Conservation (phyloP, 2,329 filamentous ascomycete species). For the Fusarium verticillioides region DNA sequence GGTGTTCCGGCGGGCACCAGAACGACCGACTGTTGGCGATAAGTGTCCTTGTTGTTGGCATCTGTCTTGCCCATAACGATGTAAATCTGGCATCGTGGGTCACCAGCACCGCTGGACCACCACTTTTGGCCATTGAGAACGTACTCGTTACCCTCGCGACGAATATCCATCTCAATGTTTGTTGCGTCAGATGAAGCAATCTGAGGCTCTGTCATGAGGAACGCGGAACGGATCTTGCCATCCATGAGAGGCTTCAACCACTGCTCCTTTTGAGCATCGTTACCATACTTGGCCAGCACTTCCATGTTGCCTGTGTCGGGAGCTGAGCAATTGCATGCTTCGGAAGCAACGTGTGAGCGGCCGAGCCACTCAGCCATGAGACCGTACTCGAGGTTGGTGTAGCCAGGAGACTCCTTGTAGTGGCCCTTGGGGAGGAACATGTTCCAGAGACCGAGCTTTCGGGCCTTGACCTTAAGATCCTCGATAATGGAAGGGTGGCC, state of each 20-base stretch:
- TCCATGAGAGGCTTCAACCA: conserved; percentile 87
- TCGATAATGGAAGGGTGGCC: conserved; percentile 84
- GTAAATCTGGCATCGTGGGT: conserved; percentile 91
- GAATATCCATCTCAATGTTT: conserved; percentile 89
- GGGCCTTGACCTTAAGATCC: conserved; percentile 86
- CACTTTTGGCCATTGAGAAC: conserved; percentile 97
- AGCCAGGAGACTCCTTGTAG: conserved; percentile 95
- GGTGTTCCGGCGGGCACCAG: conserved; percentile 83
- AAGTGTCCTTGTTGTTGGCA: conserved; percentile 76
- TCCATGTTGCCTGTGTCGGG: conserved; percentile 98
- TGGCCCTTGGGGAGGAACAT: conserved; percentile 96
- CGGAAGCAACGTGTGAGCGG: conserved; percentile 83
- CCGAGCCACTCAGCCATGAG: conserved; percentile 97
- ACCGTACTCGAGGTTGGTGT: conserved; percentile 95
- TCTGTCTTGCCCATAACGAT: conserved; percentile 97
- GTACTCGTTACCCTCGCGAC: conserved; percentile 85
- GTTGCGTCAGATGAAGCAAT: conserved; percentile 91
- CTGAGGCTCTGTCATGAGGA: conserved; percentile 93
- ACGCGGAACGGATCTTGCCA: conserved; percentile 87
- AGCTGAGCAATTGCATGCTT: conserved; percentile 90
- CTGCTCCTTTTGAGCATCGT: conserved; percentile 82
- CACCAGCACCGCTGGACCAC: conserved; percentile 97
- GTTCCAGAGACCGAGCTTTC: conserved; percentile 91
- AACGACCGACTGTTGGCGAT: conserved; percentile 93
- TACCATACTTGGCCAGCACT: conserved; percentile 91